Evolutionary conservation across 257 asterid species (phyloP).

Genomic region (Solanum dulcamara): DNA sequence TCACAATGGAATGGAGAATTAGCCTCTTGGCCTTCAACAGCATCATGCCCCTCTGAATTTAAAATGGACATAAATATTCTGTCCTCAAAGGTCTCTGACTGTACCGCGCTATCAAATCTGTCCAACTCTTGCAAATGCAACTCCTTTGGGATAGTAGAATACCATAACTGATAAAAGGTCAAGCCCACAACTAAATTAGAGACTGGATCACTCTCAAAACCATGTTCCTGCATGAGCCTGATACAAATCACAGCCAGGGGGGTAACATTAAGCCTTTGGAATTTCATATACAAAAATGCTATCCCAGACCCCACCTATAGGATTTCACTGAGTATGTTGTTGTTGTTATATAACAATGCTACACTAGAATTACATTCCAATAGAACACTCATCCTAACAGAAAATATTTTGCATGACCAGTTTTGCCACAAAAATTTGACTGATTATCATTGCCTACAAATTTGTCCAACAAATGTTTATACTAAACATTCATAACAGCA

Average conservation of each 20-base stretch:
- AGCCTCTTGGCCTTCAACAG: slow-evolving; percentile 24
- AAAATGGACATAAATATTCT: slow-evolving; percentile 19
- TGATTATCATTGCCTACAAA: not conserved
- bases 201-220: slow-evolving; percentile 44
- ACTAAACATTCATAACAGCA: not conserved
- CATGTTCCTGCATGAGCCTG: slow-evolving; percentile 64
- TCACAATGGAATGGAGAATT: slow-evolving; percentile 15
- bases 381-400: not conserved
- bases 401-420: not conserved
- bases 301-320: not conserved
- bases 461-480: not conserved
- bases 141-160: slow-evolving; percentile 46
- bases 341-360: not conserved
- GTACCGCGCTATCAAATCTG: slow-evolving; percentile 12
- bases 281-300: not conserved
- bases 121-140: slow-evolving; percentile 37
- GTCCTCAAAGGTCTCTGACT: slow-evolving; percentile 25
- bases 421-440: not conserved
- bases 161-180: slow-evolving; percentile 62
- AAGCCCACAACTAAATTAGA: slow-evolving; percentile 77
- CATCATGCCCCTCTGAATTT: slow-evolving; percentile 29
- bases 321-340: not conserved
- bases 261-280: not conserved
- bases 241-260: slow-evolving; percentile 7
- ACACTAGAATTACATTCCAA: not conserved